Percentiles rank a stretch among this genome's conserved stretches.
Evolutionary conservation across 345 rosid genomes (phyloP).

Genomic region (Trapa bicornis): DNA sequence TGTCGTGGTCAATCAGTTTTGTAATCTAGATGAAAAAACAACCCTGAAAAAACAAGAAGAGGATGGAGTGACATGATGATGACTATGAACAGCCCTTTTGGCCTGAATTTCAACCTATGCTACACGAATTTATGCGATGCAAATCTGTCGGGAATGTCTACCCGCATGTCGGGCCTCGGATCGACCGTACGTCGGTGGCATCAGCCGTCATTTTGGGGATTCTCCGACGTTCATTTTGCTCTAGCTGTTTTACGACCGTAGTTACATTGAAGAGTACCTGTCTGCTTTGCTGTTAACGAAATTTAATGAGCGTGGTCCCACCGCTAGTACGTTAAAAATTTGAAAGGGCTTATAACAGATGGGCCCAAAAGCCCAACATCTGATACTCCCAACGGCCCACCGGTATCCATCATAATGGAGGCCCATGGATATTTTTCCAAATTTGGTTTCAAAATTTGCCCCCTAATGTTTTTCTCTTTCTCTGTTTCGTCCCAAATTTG

Average conservation of each 20-base stretch:
- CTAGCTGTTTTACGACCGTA: too few relatives aligned
- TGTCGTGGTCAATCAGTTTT: background rate
- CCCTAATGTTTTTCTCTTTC: background rate
- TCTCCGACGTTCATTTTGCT: too few relatives aligned
- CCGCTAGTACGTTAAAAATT: too few relatives aligned
- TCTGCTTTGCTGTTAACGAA: too few relatives aligned
- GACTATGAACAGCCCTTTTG: background rate
- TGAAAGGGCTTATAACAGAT: background rate
- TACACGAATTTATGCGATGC: background rate
- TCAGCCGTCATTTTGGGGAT: too few relatives aligned
- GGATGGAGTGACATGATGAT: background rate
- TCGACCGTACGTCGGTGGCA: too few relatives aligned
- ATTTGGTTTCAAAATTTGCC: background rate
- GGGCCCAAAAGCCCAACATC: slow-evolving; percentile 9
- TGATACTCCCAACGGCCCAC: background rate
- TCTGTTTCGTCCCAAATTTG: background rate
- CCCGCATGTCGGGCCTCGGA: too few relatives aligned
- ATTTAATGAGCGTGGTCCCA: too few relatives aligned
- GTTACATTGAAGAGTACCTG: too few relatives aligned
- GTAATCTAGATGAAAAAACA: background rate
- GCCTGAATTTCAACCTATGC: background rate
- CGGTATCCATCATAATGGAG: background rate
- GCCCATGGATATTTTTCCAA: background rate
- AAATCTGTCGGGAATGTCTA: too few relatives aligned
- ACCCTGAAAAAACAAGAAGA: background rate